Evolutionary conservation across 495 filamentous ascomycete genomes (phyloP).

Genomic region (Aspergillus cavernicola): DNA sequence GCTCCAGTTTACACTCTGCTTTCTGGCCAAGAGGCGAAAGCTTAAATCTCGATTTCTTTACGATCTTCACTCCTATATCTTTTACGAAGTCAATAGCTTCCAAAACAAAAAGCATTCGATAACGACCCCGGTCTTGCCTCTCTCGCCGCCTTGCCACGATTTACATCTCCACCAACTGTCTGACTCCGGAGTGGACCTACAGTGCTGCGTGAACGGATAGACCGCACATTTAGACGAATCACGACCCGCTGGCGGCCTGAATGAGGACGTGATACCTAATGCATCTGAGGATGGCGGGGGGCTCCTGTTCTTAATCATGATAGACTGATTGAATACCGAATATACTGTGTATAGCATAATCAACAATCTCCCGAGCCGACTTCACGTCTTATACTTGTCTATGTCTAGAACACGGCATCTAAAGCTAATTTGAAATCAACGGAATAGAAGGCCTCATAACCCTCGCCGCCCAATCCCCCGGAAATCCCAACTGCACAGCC

Average conservation of each 20-base stretch:
- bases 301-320: constrained; percentile 11
- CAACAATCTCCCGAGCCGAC: neutral
- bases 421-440: no score
- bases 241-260: constrained; percentile 1
- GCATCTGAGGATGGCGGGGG: neutral
- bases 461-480: constrained; percentile 50
- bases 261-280: constrained; percentile 5
- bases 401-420: no score
- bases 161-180: constrained; percentile 9
- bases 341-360: constrained; percentile 11
- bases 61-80: constrained; percentile 6
- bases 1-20: constrained; percentile 85
- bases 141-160: constrained; percentile 1
- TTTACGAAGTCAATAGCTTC: neutral
- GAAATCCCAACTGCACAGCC: constrained; percentile 54
- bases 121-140: neutral
- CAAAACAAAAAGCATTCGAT: constrained; percentile 4
- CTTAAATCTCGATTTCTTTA: constrained; percentile 5
- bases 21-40: constrained; percentile 48
- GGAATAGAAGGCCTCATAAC: constrained; percentile 58
- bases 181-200: neutral
- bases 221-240: constrained; percentile 14
- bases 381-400: no score
- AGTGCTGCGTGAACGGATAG: constrained; percentile 8
- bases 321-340: constrained; percentile 2